Percentiles rank a stretch among this genome's conserved stretches.
Conservation (phyloP, 441 rosid genomes). For the Syzygium malaccense region DNA sequence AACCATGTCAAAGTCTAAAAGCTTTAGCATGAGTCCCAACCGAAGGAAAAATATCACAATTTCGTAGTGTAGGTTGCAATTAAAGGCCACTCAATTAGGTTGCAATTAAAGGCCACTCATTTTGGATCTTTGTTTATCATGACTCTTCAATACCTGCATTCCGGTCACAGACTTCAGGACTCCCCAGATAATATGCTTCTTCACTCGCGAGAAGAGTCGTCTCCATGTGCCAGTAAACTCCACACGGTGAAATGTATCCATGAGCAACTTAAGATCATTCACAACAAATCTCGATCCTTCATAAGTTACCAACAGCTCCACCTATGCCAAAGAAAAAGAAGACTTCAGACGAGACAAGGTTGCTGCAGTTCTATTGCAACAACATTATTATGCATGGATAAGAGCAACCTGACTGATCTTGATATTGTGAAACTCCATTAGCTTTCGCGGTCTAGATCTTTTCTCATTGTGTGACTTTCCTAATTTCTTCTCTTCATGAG, state of each 20-base stretch:
- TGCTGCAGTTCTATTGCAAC: background rate
- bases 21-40: background rate
- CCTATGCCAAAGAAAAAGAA: slow-evolving; percentile 36
- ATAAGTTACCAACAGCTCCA: slow-evolving; percentile 77
- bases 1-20: background rate
- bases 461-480: slow-evolving; percentile 70
- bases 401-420: slow-evolving; percentile 88
- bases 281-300: slow-evolving; percentile 97
- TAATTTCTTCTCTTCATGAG: slow-evolving; percentile 79
- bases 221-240: slow-evolving; percentile 98
- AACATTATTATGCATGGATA: background rate
- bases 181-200: slow-evolving; percentile 97
- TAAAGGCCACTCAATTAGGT: background rate
- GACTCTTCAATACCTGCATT: slow-evolving; percentile 64
- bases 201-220: slow-evolving; percentile 87
- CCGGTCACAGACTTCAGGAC: slow-evolving; percentile 97
- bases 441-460: slow-evolving; percentile 77
- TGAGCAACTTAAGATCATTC: slow-evolving; percentile 84
- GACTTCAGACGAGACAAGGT: background rate
- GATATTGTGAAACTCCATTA: slow-evolving; percentile 85
- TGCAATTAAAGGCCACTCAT: background rate
- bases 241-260: slow-evolving; percentile 90
- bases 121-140: background rate
- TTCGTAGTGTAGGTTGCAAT: background rate
- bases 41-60: background rate